Base-by-base conservation (phyloP, 225 moss, liverwort and hornwort species). In the Physcomitrium patens region DNA sequence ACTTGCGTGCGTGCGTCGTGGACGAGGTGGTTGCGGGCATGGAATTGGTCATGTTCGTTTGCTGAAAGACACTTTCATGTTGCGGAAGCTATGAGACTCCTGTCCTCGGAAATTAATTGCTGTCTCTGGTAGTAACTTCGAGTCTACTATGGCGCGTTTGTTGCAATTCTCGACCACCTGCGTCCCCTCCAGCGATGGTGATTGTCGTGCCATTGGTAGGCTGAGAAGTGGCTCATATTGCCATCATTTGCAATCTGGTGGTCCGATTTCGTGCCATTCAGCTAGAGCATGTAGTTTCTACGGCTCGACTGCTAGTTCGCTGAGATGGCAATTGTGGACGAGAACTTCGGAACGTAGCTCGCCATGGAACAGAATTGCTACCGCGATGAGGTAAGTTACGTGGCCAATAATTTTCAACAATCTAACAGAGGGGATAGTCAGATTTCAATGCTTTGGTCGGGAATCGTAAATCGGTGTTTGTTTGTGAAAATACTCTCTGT, bases 341-440 rank as follows among this genome's bases (percentile, higher is more conserved):
- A 60, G 6, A n/a, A 4, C 5, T 24, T 73, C 53, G 53, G 53
- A n/a, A n/a, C n/a, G 53, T n/a, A 53, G 53, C n/a, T 15, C 73
- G 52, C 41, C 24, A 41, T 9, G 54, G 10, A 3, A 26, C 51
- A 69, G 53, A 37, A 58, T 45, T 15, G 10, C 27, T 57, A 68
- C 42, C 47, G 46, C 60, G 24, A 76, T 60, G 56, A 82, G 79
- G 85, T 86, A 52, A 72, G 31, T 55, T 26, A 11, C 51, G 49
- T 70, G 22, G 13, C 0, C 57, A 27, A 22, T 16, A 9, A 2
- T 19, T 31, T 19, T 1, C 6, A 15, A n/a, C 17, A n/a, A 68
- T 17, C 12, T 59, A 12, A 9, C 0, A 8, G 13, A 43, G 5
- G 15, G 1, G 24, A 24, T 22, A 12, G 41, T 46, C 14, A 28